A percentile compares a stretch with the other conserved stretches of the same genome.
These are phyloP conservation scores for Apiotrichum laibachii DNA, from an alignment of 1,284 basidiomycete species.

Conservation along the genomic window DNA sequence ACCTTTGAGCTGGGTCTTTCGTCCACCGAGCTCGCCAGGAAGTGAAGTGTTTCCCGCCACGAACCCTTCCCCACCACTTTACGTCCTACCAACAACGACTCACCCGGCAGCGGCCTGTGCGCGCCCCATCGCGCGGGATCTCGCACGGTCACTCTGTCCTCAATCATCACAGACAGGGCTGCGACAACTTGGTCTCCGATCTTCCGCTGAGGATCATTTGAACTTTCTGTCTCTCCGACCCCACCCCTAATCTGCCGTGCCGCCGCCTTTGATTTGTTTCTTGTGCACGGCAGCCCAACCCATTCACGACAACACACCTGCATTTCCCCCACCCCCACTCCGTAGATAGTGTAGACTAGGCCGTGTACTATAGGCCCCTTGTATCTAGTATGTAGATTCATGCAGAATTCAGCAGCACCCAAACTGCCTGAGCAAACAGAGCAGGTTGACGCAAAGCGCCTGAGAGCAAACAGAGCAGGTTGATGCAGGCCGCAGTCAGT, in stretches of 20 bases:
- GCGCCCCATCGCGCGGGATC: too few relatives aligned
- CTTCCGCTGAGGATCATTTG: not conserved
- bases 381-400: constrained; percentile 1
- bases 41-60: not conserved
- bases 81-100: too few relatives aligned
- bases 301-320: not conserved
- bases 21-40: constrained; percentile 37
- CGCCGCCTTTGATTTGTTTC: not conserved
- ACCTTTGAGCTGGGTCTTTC: constrained; percentile 46
- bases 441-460: too few relatives aligned
- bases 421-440: too few relatives aligned
- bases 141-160: too few relatives aligned
- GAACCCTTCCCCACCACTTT: too few relatives aligned
- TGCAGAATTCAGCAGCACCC: not conserved
- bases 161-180: too few relatives aligned
- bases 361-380: not conserved
- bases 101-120: too few relatives aligned
- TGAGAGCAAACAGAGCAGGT: too few relatives aligned
- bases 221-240: not conserved
- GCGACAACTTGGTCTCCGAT: not conserved
- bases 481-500: too few relatives aligned
- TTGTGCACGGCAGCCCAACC: not conserved
- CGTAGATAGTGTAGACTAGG: constrained; percentile 1
- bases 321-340: not conserved
- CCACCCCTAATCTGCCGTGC: not conserved